Conservation (phyloP, 768 basidiomycete genomes). For the Calocera cornea region DNA sequence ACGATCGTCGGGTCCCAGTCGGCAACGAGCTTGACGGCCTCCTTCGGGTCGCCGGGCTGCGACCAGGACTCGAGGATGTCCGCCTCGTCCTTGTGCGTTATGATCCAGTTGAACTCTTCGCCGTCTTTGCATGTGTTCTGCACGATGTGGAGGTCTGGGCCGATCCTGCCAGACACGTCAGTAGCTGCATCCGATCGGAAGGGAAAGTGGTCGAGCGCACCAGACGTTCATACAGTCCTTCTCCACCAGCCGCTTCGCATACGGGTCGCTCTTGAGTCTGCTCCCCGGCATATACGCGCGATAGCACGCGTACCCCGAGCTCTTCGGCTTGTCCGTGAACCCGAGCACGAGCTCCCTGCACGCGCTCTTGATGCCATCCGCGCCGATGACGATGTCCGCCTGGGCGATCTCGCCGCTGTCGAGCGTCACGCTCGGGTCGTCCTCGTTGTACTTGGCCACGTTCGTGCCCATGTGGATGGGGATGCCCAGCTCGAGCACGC, state of each 20-base stretch:
- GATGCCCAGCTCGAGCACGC: conserved; percentile 10
- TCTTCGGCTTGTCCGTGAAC: conserved; percentile 10
- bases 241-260: neutral
- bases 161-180: conserved; percentile 4
- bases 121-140: conserved; percentile 9
- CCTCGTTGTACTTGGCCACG: conserved; percentile 20
- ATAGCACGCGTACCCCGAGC: conserved; percentile 10
- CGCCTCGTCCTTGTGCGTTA: conserved; percentile 9
- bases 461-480: conserved; percentile 21
- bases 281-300: conserved; percentile 8
- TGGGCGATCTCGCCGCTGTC: conserved; percentile 32
- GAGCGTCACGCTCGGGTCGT: conserved; percentile 20
- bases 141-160: conserved; percentile 8
- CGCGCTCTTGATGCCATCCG: conserved; percentile 41
- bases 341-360: conserved; percentile 26
- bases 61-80: conserved; percentile 11
- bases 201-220: neutral
- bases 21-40: conserved; percentile 3
- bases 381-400: conserved; percentile 46
- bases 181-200: neutral
- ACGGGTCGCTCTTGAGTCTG: conserved; percentile 5
- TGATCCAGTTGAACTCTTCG: conserved; percentile 9
- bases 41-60: conserved; percentile 6
- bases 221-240: conserved; percentile 4
- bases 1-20: conserved; percentile 12